phyloP scores from a whole-genome alignment of 2,329 filamentous ascomycete species.

The Xylaria sp. region DNA sequence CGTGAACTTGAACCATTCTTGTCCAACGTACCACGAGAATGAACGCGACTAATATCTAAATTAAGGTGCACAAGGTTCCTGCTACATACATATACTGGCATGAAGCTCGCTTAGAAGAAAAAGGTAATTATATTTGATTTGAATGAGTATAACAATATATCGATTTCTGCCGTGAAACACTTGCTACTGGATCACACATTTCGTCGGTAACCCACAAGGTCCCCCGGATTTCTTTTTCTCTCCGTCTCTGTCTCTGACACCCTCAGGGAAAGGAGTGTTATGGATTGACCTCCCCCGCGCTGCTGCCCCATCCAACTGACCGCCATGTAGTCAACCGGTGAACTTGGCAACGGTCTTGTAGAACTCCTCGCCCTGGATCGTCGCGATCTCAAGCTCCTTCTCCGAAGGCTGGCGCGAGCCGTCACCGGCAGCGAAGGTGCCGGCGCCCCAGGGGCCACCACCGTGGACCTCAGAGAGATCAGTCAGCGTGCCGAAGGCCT shows the following conservation, averaged over 20 bases:
- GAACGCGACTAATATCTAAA: not conserved
- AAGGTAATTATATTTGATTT: not conserved
- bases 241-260: slow-evolving; percentile 44
- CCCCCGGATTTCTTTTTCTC: slow-evolving; percentile 68
- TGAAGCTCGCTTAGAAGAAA: not conserved
- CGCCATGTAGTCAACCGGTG: slow-evolving; percentile 82
- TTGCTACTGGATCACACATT: slow-evolving; percentile 69
- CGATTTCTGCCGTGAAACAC: not conserved
- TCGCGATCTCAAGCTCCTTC: slow-evolving; percentile 82
- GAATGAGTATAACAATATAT: slow-evolving; percentile 2
- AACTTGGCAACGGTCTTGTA: slow-evolving; percentile 79
- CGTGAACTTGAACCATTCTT: not conserved
- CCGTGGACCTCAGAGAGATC: slow-evolving; percentile 85
- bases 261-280: not conserved
- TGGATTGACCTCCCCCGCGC: slow-evolving; percentile 39
- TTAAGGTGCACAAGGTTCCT: too few species aligned
- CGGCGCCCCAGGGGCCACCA: slow-evolving; percentile 91
- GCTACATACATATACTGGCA: not conserved
- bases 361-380: slow-evolving; percentile 85
- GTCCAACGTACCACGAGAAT: not conserved
- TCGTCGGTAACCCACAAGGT: slow-evolving; percentile 80
- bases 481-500: slow-evolving; percentile 74
- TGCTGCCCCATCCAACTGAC: slow-evolving; percentile 47
- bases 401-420: slow-evolving; percentile 83
- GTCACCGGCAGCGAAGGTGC: slow-evolving; percentile 83